Evolutionary conservation across 495 filamentous ascomycete species (phyloP).

Genomic region (Margaritispora aquatica): DNA sequence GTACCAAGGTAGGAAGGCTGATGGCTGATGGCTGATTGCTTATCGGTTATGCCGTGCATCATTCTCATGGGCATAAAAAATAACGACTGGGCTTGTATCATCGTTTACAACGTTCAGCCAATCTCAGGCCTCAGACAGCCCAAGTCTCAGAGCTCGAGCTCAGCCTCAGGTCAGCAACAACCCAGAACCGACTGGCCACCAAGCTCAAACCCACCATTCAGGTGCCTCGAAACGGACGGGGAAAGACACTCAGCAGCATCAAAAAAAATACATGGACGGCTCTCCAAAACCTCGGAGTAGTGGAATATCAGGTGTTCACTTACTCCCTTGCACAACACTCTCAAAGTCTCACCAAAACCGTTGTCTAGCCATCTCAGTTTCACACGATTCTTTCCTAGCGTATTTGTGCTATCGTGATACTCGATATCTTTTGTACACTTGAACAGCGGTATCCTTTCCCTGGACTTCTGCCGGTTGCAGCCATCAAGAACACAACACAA

Average conservation of each 20-base stretch:
- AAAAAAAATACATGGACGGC: not conserved
- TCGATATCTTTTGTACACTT: no score
- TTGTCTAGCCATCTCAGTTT: not conserved
- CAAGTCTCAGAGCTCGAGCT: slow-evolving; percentile 7
- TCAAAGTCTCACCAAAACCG: not conserved
- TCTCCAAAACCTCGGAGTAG: not conserved
- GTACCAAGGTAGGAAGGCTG: no score
- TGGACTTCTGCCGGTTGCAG: not conserved
- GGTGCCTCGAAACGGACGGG: not conserved
- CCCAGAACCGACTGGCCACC: not conserved
- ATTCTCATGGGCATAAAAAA: not conserved
- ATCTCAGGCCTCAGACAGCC: not conserved
- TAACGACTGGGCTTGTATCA: not conserved
- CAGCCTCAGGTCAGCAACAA: slow-evolving; percentile 6
- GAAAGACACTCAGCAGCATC: not conserved
- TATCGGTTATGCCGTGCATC: not conserved
- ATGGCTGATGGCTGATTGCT: not conserved
- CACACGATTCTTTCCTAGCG: not conserved
- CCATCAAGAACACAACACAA: not conserved
- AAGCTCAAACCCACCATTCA: not conserved
- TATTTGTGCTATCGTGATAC: not conserved
- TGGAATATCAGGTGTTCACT: not conserved
- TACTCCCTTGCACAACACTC: not conserved
- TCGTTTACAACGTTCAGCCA: not conserved
- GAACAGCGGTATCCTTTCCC: not conserved